Evolutionary conservation across 768 basidiomycete genomes (phyloP).

Genomic region (Russula compacta): DNA sequence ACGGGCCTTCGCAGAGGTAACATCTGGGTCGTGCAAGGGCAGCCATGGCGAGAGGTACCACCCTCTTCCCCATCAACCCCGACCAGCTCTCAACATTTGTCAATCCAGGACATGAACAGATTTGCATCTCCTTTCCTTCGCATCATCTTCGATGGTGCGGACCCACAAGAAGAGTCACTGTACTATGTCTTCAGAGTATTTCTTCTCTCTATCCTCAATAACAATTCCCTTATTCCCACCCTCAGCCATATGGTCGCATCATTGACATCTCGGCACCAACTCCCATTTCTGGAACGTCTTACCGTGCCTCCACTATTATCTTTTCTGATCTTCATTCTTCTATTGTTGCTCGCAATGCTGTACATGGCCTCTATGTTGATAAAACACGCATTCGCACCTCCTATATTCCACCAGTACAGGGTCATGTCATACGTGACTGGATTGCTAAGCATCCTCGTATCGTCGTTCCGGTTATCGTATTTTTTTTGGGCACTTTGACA

Average conservation of each 20-base stretch:
- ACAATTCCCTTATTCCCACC: not conserved
- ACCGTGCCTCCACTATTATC: conserved; percentile 54
- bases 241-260: conserved; percentile 77
- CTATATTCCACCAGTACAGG: conserved; percentile 58
- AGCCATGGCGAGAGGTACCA: conserved; percentile 70
- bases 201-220: conserved; percentile 8
- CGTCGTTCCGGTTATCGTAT: conserved; percentile 69
- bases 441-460: conserved; percentile 80
- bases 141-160: conserved; percentile 84
- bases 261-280: conserved; percentile 51
- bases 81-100: not conserved
- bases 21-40: conserved; percentile 68
- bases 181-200: conserved; percentile 72
- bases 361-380: conserved; percentile 47
- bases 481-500: conserved; percentile 81
- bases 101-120: conserved; percentile 67
- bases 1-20: conserved; percentile 40
- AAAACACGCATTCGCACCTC: conserved; percentile 42
- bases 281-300: conserved; percentile 54
- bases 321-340: conserved; percentile 62
- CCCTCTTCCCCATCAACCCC: not conserved
- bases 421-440: conserved; percentile 67
- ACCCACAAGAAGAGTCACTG: conserved; percentile 69
- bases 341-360: conserved; percentile 71
- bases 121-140: conserved; percentile 66